These are phyloP conservation scores for Trichoderma polysporum DNA, from an alignment of 2,329 filamentous ascomycete species.

Conservation along the genomic window DNA sequence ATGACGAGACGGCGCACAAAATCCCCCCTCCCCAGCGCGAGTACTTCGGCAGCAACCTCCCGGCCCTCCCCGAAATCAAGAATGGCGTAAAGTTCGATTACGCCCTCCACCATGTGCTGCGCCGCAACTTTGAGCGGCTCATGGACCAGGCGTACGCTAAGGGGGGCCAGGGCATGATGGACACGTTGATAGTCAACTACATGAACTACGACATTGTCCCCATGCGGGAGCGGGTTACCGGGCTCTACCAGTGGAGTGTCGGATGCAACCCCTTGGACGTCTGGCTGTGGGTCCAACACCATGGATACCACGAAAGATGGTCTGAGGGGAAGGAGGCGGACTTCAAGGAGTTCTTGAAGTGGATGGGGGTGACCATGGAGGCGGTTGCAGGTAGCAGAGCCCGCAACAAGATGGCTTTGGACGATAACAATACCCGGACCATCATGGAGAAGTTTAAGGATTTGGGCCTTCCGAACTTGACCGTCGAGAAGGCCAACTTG, in stretches of 20 bases:
- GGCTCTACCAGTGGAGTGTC: not conserved
- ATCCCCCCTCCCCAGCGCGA: not conserved
- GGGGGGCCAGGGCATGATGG: not conserved
- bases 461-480: not conserved
- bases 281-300: constrained; percentile 15
- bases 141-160: not conserved
- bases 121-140: not conserved
- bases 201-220: not conserved
- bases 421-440: not conserved
- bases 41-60: constrained; percentile 19
- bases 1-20: not conserved
- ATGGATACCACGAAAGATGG: constrained; percentile 12
- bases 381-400: not conserved
- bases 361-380: not conserved
- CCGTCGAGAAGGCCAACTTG: not conserved
- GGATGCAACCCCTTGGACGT: not conserved
- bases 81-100: not conserved
- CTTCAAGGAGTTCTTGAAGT: not conserved
- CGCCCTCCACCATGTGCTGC: not conserved
- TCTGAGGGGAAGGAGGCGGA: not conserved
- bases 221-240: not conserved
- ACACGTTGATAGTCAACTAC: not conserved
- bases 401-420: no score
- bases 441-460: not conserved
- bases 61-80: not conserved